Percentiles rank a stretch among this genome's conserved stretches.
These are phyloP conservation scores for Amaranthus cruentus DNA, from an alignment of 148 eudicot species.

Conservation along the genomic window DNA sequence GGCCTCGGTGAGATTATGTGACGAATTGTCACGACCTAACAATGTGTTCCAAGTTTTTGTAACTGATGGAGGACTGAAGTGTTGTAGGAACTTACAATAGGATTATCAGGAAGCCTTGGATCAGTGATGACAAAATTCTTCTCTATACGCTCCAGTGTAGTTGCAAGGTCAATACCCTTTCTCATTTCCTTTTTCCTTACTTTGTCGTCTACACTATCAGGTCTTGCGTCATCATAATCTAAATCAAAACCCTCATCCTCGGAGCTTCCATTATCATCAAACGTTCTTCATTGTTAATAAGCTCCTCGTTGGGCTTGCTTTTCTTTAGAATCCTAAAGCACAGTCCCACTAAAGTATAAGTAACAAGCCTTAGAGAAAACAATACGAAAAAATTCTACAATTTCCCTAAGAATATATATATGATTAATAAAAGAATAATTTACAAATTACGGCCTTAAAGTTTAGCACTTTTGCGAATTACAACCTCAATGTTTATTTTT, in stretches of 20 bases:
- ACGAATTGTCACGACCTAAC: too few relatives aligned
- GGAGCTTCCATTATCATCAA: constrained; percentile 32
- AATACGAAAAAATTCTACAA: background rate
- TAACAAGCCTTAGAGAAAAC: background rate
- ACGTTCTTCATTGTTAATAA: constrained; percentile 27
- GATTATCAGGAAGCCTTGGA: constrained; percentile 98
- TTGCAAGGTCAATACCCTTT: constrained; percentile 99
- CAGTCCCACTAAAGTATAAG: constrained; percentile 1
- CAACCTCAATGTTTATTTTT: too few relatives aligned
- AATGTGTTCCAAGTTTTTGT: background rate
- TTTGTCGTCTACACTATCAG: constrained; percentile 87
- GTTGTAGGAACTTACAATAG: constrained; percentile 62
- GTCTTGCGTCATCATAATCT: constrained; percentile 50
- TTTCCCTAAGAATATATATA: background rate
- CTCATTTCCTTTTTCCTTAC: constrained; percentile 89
- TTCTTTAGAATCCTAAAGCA: constrained; percentile 71
- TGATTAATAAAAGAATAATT: too few relatives aligned
- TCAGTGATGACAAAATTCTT: constrained; percentile 97
- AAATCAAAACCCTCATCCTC: constrained; percentile 33
- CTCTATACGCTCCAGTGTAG: constrained; percentile 99
- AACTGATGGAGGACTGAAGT: background rate
- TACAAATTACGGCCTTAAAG: too few relatives aligned
- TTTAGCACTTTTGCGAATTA: too few relatives aligned
- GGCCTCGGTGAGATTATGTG: too few relatives aligned
- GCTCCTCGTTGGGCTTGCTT: constrained; percentile 41